These are phyloP conservation scores for Fusarium coicis DNA, from an alignment of 2,329 filamentous ascomycete genomes.

Conservation along the genomic window DNA sequence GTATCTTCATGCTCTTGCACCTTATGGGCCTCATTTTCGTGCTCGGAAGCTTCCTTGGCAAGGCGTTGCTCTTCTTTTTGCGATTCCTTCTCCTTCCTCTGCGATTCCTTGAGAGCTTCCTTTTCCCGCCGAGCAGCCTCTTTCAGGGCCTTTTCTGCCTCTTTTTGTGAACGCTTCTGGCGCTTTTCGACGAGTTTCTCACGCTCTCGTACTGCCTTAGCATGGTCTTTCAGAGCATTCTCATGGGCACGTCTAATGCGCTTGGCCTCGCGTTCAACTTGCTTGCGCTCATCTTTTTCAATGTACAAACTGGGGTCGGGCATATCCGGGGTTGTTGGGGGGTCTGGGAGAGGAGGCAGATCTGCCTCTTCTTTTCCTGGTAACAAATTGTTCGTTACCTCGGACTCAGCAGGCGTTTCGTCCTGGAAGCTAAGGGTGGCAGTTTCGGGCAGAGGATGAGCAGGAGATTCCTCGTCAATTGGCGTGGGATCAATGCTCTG, in stretches of 20 bases:
- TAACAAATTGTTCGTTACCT: background rate
- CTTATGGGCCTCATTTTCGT: constrained; percentile 26
- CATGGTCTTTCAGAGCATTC: constrained; percentile 72
- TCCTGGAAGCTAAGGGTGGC: background rate
- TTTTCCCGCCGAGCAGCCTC: constrained; percentile 46
- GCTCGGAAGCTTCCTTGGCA: constrained; percentile 14
- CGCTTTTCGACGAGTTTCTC: constrained; percentile 68
- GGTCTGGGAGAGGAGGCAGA: constrained; percentile 53
- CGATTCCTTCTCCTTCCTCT: constrained; percentile 45
- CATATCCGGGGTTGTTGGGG: constrained; percentile 57
- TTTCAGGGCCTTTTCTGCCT: constrained; percentile 47
- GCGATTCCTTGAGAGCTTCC: constrained; percentile 44
- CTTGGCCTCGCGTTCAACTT: constrained; percentile 75
- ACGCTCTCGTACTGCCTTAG: constrained; percentile 71
- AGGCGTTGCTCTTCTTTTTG: constrained; percentile 34
- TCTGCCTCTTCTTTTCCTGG: constrained; percentile 21
- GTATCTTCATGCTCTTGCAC: constrained; percentile 6
- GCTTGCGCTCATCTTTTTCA: constrained; percentile 73
- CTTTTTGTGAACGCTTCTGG: constrained; percentile 55
- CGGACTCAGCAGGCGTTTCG: background rate
- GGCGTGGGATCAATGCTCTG: constrained; percentile 54
- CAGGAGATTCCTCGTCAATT: constrained; percentile 44
- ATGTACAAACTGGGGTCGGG: constrained; percentile 68
- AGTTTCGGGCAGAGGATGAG: background rate
- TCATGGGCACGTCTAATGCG: constrained; percentile 72